Conservation (phyloP, 192 early-diverging fungal species). For the Helicostylum pulchrum region DNA sequence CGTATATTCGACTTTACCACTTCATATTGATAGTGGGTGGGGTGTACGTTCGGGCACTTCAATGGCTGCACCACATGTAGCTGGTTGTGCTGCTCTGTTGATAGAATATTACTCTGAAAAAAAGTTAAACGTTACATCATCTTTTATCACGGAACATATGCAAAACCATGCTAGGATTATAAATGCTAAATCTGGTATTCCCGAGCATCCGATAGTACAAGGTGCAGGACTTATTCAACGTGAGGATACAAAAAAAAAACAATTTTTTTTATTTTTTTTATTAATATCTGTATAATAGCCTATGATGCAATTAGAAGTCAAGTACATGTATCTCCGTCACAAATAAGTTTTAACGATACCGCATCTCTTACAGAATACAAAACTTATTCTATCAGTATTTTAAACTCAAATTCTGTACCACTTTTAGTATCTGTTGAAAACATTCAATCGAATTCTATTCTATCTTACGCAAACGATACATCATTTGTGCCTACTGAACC, state of each 20-base stretch:
- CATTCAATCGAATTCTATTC: conserved; percentile 18
- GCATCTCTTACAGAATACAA: conserved; percentile 32
- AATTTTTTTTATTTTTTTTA: background rate
- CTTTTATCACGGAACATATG: conserved; percentile 26
- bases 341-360: conserved; percentile 53
- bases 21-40: conserved; percentile 35
- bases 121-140: conserved; percentile 12
- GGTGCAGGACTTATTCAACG: conserved; percentile 56
- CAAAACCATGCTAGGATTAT: conserved; percentile 29
- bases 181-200: background rate
- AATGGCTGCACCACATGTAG: conserved; percentile 60
- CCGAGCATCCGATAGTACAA: conserved; percentile 33
- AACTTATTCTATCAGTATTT: conserved; percentile 36
- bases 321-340: conserved; percentile 42
- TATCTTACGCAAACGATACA: conserved; percentile 39
- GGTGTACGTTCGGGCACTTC: conserved; percentile 49
- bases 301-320: conserved; percentile 39
- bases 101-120: conserved; percentile 21
- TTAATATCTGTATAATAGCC: no score
- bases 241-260: no score
- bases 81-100: conserved; percentile 47
- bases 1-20: conserved; percentile 52
- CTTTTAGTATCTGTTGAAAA: conserved; percentile 33
- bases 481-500: conserved; percentile 17
- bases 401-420: conserved; percentile 36